phyloP scores from a whole-genome alignment of 2,329 filamentous ascomycete genomes.

The Cladosporium phlei region DNA sequence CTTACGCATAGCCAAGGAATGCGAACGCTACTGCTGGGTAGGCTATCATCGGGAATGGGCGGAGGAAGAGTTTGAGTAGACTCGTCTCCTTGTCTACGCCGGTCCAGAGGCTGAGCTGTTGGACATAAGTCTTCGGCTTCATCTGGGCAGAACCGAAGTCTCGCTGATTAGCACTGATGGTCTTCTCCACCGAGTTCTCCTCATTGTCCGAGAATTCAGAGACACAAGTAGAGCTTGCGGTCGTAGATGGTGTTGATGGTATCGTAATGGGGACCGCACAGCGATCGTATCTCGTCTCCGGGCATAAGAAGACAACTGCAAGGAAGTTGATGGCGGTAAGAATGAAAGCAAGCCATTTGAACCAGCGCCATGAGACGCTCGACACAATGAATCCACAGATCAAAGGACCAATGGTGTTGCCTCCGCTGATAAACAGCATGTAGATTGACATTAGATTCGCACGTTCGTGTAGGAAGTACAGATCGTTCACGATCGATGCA shows the following conservation, averaged over 20 bases:
- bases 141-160: slow-evolving; percentile 1
- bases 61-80: slow-evolving; percentile 33
- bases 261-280: slow-evolving; percentile 8
- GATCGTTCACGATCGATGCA: slow-evolving; percentile 36
- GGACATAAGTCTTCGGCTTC: slow-evolving; percentile 32
- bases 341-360: slow-evolving; percentile 37
- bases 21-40: slow-evolving; percentile 37
- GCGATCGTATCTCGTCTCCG: slow-evolving; percentile 36
- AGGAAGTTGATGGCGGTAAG: slow-evolving; percentile 32
- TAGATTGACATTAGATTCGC: slow-evolving; percentile 36
- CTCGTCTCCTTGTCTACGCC: slow-evolving; percentile 29
- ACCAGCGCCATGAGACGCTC: slow-evolving; percentile 37
- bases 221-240: neutral
- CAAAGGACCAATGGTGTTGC: slow-evolving; percentile 37
- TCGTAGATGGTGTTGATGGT: slow-evolving; percentile 3
- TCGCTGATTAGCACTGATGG: slow-evolving; percentile 12
- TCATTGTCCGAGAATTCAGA: slow-evolving; percentile 7
- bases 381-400: slow-evolving; percentile 40
- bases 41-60: slow-evolving; percentile 34
- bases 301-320: slow-evolving; percentile 34
- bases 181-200: slow-evolving; percentile 13
- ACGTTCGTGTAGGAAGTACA: slow-evolving; percentile 33
- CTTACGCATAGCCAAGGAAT: slow-evolving; percentile 34
- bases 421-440: slow-evolving; percentile 38
- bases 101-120: slow-evolving; percentile 34